Conservation (phyloP, 2,329 filamentous ascomycete genomes). For the Claviceps pazoutovae region DNA sequence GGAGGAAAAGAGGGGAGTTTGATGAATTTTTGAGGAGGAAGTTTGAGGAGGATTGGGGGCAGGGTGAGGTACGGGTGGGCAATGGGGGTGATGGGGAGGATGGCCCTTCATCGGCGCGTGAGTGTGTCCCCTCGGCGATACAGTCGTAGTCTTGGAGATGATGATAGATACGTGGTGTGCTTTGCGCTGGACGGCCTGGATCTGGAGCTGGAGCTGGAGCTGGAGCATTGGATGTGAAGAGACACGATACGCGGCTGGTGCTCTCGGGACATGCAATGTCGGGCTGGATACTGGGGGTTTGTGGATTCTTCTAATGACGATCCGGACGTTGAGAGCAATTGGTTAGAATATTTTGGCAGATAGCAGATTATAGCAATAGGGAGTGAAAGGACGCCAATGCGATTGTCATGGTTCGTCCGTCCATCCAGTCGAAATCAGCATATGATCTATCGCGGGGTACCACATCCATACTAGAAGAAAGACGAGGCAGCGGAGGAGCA, state of each 20-base stretch:
- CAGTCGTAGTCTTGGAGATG: background rate
- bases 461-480: too few relatives aligned
- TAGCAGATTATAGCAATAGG: too few relatives aligned
- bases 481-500: too few relatives aligned
- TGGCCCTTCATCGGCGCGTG: background rate
- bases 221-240: background rate
- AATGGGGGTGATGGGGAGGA: background rate
- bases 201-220: background rate
- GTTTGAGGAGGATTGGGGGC: constrained; percentile 34
- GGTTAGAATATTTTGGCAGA: too few relatives aligned
- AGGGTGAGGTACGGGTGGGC: constrained; percentile 6
- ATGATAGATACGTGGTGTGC: background rate
- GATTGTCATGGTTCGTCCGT: too few relatives aligned
- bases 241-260: background rate
- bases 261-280: background rate
- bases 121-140: background rate
- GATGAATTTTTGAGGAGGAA: constrained; percentile 30
- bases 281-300: background rate
- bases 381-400: too few relatives aligned
- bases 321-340: too few relatives aligned
- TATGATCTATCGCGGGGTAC: too few relatives aligned
- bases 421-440: too few relatives aligned
- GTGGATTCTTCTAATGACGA: background rate
- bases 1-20: constrained; percentile 34
- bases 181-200: background rate